These are phyloP conservation scores for Xylariaceae sp. DNA, from an alignment of 2,329 filamentous ascomycete genomes.

Conservation along the genomic window DNA sequence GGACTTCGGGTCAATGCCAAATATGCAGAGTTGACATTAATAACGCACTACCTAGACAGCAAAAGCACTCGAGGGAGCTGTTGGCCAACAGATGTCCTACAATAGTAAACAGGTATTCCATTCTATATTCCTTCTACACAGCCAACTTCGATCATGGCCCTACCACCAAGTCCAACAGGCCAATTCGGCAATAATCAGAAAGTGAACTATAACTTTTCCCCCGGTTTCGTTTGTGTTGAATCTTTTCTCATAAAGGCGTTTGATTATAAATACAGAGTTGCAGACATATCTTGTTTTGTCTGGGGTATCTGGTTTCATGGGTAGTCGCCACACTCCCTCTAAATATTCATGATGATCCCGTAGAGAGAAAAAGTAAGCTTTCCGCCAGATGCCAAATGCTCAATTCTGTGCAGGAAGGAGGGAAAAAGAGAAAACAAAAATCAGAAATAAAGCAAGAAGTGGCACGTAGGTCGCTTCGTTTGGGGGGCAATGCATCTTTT, in stretches of 20 bases:
- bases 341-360: slow-evolving; percentile 15
- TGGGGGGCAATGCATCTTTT: slow-evolving; percentile 31
- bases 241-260: slow-evolving; percentile 27
- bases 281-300: slow-evolving; percentile 15
- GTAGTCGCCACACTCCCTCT: slow-evolving; percentile 27
- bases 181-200: neutral
- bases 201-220: neutral
- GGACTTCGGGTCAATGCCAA: too few species aligned
- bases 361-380: slow-evolving; percentile 1
- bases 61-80: too few species aligned
- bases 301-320: slow-evolving; percentile 31
- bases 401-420: slow-evolving; percentile 1
- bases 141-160: neutral
- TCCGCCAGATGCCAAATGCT: neutral
- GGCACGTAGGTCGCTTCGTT: slow-evolving; percentile 9
- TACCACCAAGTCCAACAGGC: neutral
- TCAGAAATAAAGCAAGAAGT: slow-evolving; percentile 11
- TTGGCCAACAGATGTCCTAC: too few species aligned
- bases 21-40: too few species aligned
- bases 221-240: slow-evolving; percentile 9
- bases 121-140: neutral
- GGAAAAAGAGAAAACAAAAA: neutral
- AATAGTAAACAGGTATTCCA: too few species aligned
- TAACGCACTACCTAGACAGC: too few species aligned
- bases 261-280: slow-evolving; percentile 27